phyloP scores from a whole-genome alignment of 169 alveolate genomes.

The Babesia bovis region DNA sequence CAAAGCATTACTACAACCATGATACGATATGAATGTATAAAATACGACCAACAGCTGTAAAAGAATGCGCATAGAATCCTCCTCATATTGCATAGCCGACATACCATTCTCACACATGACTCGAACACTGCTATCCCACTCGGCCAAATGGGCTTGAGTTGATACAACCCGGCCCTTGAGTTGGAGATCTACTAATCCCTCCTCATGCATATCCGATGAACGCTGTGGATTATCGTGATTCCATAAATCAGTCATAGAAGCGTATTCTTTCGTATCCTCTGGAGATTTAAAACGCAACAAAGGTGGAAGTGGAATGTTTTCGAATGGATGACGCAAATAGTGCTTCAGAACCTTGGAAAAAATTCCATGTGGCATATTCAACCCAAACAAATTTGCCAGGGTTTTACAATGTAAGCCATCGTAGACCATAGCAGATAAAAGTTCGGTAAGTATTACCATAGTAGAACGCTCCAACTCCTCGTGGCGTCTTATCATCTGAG shows the following conservation, averaged over 20 bases:
- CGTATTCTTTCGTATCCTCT: neutral
- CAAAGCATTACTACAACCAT: conserved; percentile 58
- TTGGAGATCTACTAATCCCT: neutral
- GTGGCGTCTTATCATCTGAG: conserved; percentile 46
- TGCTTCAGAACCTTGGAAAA: conserved; percentile 54
- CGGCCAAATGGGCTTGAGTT: conserved; percentile 1
- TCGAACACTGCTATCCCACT: conserved; percentile 34
- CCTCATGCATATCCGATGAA: neutral
- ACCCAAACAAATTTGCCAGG: conserved; percentile 48
- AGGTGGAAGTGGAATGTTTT: conserved; percentile 46
- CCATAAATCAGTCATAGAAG: conserved; percentile 1
- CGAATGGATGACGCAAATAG: conserved; percentile 53
- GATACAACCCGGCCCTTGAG: conserved; percentile 20
- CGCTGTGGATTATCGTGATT: neutral
- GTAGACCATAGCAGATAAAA: conserved; percentile 60
- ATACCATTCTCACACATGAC: conserved; percentile 14
- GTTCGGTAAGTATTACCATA: conserved; percentile 58
- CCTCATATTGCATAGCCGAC: conserved; percentile 23
- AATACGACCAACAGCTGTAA: conserved; percentile 60
- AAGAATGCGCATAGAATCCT: conserved; percentile 57
- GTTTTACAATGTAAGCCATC: conserved; percentile 65
- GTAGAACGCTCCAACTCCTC: conserved; percentile 41
- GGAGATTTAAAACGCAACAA: conserved; percentile 17
- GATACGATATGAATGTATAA: conserved; percentile 56
- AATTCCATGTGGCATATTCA: conserved; percentile 54